A percentile compares a stretch with the other conserved stretches of the same genome.
phyloP scores from a whole-genome alignment of 2,329 filamentous ascomycete genomes.

The Pseudocercospora crystallina region DNA sequence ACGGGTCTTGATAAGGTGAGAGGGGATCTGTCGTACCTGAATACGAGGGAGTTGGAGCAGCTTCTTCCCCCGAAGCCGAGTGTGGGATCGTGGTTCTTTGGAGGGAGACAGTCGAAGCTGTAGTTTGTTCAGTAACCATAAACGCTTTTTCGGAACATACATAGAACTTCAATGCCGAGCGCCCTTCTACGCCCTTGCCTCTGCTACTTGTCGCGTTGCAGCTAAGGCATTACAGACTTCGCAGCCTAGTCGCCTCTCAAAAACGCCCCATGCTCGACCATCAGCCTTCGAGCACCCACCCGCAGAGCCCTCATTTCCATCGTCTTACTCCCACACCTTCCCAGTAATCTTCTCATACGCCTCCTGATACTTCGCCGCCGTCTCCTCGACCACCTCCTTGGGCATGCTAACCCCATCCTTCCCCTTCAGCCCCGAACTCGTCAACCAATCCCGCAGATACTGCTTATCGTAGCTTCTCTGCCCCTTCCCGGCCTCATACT shows the following conservation, averaged over 20 bases:
- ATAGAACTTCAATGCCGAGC: too few species aligned
- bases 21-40: slow-evolving; percentile 56
- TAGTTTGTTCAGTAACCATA: not conserved
- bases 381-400: slow-evolving; percentile 67
- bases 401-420: slow-evolving; percentile 72
- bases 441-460: slow-evolving; percentile 76
- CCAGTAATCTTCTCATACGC: slow-evolving; percentile 64
- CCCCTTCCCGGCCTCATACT: slow-evolving; percentile 69
- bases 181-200: too few species aligned
- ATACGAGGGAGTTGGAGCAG: slow-evolving; percentile 54
- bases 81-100: slow-evolving; percentile 19
- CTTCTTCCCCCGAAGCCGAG: slow-evolving; percentile 41
- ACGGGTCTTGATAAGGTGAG: slow-evolving; percentile 61
- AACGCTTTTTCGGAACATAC: too few species aligned
- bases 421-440: slow-evolving; percentile 69
- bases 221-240: too few species aligned
- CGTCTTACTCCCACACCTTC: slow-evolving; percentile 15
- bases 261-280: too few species aligned
- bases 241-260: too few species aligned
- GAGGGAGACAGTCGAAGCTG: slow-evolving; percentile 21
- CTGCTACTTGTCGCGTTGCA: too few species aligned
- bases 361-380: slow-evolving; percentile 71
- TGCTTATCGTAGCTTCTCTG: slow-evolving; percentile 86
- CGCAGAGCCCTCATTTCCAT: too few species aligned
- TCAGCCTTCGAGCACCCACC: too few species aligned